phyloP scores from a whole-genome alignment of 257 asterid genomes.

The Solanum piurae region DNA sequence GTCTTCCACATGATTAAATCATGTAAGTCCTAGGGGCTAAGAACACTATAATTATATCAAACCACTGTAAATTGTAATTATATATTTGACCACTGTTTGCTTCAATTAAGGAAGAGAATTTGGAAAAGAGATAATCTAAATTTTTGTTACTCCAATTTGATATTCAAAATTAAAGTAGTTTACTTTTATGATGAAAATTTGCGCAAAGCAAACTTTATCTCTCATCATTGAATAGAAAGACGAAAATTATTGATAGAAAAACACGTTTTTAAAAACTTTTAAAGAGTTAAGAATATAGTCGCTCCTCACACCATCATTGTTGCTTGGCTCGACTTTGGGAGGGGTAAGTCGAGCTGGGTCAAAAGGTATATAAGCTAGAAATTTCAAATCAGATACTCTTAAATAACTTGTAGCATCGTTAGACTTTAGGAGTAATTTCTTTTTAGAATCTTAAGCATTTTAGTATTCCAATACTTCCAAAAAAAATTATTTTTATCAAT shows the following conservation, averaged over 20 bases:
- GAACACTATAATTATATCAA: not conserved
- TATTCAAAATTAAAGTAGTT: not conserved
- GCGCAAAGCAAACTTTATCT: not conserved
- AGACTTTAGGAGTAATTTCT: not conserved
- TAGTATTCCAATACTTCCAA: not conserved
- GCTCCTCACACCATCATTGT: not conserved
- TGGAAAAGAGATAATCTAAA: not conserved
- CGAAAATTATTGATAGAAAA: not conserved
- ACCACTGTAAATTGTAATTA: not conserved
- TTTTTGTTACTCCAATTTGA: not conserved
- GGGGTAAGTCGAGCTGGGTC: not conserved
- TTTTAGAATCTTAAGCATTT: not conserved
- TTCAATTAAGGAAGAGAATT: not conserved
- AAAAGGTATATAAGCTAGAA: not conserved
- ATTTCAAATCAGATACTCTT: not conserved
- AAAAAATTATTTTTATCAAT: not conserved
- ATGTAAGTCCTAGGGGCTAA: not conserved
- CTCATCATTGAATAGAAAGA: not conserved
- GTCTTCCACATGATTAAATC: constrained; percentile 9
- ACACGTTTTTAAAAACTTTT: not conserved
- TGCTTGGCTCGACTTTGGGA: not conserved
- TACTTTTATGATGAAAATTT: not conserved
- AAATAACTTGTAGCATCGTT: not conserved
- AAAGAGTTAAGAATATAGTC: not conserved
- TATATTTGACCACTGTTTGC: not conserved